A percentile compares a stretch with the other conserved stretches of the same genome.
phyloP scores from a whole-genome alignment of 139 green algal species.

The Mesotaenium endlicherianum region DNA sequence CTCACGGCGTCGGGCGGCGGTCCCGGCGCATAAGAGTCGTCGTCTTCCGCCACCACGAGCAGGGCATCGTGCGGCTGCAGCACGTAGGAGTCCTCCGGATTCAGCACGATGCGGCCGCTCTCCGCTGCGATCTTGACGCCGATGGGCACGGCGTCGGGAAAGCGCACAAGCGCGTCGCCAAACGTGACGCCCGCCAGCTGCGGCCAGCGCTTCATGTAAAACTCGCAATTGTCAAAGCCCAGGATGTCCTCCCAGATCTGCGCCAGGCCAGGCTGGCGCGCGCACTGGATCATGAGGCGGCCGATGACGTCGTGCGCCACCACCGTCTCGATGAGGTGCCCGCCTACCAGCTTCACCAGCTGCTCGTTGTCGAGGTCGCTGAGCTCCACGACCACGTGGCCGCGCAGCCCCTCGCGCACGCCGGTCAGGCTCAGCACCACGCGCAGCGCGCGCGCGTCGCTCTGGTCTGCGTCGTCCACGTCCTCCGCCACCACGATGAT shows the following conservation, averaged over 20 bases:
- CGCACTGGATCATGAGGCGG: constrained; percentile 65
- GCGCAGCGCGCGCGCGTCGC: constrained; percentile 46
- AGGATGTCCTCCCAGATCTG: constrained; percentile 58
- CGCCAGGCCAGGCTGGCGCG: constrained; percentile 59
- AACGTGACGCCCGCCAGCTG: constrained; percentile 54
- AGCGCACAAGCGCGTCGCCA: constrained; percentile 52
- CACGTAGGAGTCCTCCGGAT: constrained; percentile 53
- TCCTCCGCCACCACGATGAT: constrained; percentile 64
- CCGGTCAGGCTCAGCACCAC: constrained; percentile 58
- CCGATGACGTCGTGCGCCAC: constrained; percentile 62
- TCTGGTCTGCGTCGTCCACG: constrained; percentile 34
- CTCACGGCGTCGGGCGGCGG: constrained; percentile 1
- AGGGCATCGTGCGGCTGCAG: constrained; percentile 54
- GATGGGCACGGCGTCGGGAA: constrained; percentile 56
- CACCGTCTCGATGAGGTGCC: constrained; percentile 56
- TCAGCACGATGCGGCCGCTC: constrained; percentile 44
- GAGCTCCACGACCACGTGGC: constrained; percentile 62
- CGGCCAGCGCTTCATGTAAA: constrained; percentile 62
- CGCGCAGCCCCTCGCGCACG: constrained; percentile 54
- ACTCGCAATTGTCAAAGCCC: constrained; percentile 65
- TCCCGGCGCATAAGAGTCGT: constrained; percentile 58
- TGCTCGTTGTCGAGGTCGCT: constrained; percentile 65
- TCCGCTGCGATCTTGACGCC: constrained; percentile 20
- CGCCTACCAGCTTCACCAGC: constrained; percentile 55
- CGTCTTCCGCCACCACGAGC: constrained; percentile 64